phyloP scores from a whole-genome alignment of 176 grass and related monocot genomes.

The Metroxylon sagu region DNA sequence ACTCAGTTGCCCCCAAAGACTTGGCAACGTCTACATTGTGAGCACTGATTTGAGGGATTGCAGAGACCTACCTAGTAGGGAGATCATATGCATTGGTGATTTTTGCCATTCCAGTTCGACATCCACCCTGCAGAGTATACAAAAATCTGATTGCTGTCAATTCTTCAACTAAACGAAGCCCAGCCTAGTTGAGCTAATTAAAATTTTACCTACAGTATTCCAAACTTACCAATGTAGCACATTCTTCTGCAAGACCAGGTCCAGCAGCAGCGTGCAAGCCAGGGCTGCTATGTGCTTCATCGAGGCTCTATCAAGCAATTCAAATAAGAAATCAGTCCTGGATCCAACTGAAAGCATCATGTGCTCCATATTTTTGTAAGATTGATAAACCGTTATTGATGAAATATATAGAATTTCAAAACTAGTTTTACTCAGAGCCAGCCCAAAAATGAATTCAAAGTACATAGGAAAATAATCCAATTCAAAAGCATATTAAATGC shows the following conservation, averaged over 20 bases:
- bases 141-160: conserved; percentile 3
- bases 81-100: conserved; percentile 95
- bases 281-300: conserved; percentile 82
- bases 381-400: too few relatives aligned
- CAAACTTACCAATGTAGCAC: conserved; percentile 65
- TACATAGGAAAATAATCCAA: too few relatives aligned
- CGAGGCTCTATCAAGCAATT: conserved; percentile 60
- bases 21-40: too few relatives aligned
- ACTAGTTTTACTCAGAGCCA: too few relatives aligned
- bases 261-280: conserved; percentile 72
- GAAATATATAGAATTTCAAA: too few relatives aligned
- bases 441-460: too few relatives aligned
- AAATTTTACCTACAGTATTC: too few relatives aligned
- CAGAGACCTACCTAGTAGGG: conserved; percentile 46
- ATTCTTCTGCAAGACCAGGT: conserved; percentile 77
- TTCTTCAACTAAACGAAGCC: not conserved
- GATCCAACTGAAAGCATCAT: not conserved
- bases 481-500: not conserved
- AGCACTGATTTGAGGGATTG: not conserved
- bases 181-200: not conserved
- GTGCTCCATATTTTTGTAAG: too few relatives aligned
- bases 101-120: conserved; percentile 87
- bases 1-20: too few relatives aligned
- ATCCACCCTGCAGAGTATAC: conserved; percentile 57
- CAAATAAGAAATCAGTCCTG: conserved; percentile 1